Evolutionary conservation across 2,329 filamentous ascomycete genomes (phyloP).

Genomic region (Claviceps quebecensis): DNA sequence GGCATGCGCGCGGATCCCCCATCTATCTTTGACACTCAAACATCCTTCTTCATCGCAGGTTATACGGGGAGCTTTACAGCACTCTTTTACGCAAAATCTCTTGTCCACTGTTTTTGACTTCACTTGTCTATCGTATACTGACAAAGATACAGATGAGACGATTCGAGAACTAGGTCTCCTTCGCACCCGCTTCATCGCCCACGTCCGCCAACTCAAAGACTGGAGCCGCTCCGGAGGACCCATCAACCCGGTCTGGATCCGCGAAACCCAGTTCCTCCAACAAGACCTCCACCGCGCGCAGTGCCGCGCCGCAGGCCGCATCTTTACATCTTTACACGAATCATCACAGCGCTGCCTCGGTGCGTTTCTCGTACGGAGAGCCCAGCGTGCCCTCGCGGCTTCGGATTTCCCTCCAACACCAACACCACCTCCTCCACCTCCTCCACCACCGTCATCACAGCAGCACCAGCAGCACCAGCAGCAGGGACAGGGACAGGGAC

Average conservation of each 20-base stretch:
- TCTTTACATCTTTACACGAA: constrained; percentile 38
- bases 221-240: constrained; percentile 41
- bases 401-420: too few relatives aligned
- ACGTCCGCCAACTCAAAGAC: constrained; percentile 36
- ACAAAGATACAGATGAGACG: constrained; percentile 30
- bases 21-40: too few relatives aligned
- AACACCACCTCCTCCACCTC: too few relatives aligned
- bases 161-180: constrained; percentile 35
- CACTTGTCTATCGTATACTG: neutral
- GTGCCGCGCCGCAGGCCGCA: constrained; percentile 41
- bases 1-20: constrained; percentile 8
- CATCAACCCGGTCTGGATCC: constrained; percentile 41
- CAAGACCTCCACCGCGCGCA: constrained; percentile 42
- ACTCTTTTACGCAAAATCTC: too few relatives aligned
- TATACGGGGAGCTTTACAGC: too few relatives aligned
- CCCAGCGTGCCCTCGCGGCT: constrained; percentile 21
- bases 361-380: constrained; percentile 38
- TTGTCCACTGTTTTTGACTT: too few relatives aligned
- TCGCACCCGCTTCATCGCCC: constrained; percentile 30
- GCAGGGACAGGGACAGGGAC: too few relatives aligned
- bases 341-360: constrained; percentile 37
- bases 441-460: too few relatives aligned
- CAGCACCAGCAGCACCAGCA: too few relatives aligned
- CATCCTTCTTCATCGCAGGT: too few relatives aligned
- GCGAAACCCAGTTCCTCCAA: constrained; percentile 35